Conservation (phyloP, 768 basidiomycete genomes). For the Tricholoma hemisulphureum region DNA sequence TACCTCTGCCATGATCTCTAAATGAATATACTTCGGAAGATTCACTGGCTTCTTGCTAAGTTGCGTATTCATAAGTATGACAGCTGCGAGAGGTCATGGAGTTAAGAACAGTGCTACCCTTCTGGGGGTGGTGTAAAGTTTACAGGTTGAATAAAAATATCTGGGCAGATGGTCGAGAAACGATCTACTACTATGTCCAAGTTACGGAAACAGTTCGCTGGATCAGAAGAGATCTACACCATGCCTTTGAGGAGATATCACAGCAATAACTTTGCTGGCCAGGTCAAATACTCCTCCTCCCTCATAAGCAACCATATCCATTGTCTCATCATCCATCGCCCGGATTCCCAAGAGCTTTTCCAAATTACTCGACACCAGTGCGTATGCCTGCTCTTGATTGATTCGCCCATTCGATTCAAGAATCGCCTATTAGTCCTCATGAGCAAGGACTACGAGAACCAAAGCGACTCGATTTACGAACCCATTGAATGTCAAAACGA, state of each 20-base stretch:
- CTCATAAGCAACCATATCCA: constrained; percentile 60
- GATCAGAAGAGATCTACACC: constrained; percentile 50
- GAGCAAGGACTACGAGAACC: constrained; percentile 1
- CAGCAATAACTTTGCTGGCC: constrained; percentile 53
- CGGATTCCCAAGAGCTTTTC: constrained; percentile 40
- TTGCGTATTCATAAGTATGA: constrained; percentile 75
- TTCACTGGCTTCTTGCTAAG: constrained; percentile 83
- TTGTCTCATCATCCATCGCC: constrained; percentile 37
- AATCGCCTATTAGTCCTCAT: constrained; percentile 33
- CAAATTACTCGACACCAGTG: constrained; percentile 46
- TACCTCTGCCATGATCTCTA: neutral
- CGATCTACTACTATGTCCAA: constrained; percentile 5
- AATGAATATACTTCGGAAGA: constrained; percentile 33
- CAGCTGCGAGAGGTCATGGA: constrained; percentile 68
- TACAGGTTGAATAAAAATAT: constrained; percentile 29
- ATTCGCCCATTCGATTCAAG: constrained; percentile 48
- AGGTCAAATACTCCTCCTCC: constrained; percentile 59
- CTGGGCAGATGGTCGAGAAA: constrained; percentile 33
- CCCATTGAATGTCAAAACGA: constrained; percentile 80
- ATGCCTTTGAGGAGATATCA: constrained; percentile 51
- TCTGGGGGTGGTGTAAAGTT: constrained; percentile 56
- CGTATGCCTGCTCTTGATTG: constrained; percentile 38
- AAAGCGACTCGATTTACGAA: constrained; percentile 20
- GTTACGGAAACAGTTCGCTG: neutral
- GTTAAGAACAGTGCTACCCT: constrained; percentile 65